A percentile compares a stretch with the other conserved stretches of the same genome.
These are phyloP conservation scores for Alisma plantagoaquatica DNA, from an alignment of 106 monocot species.

Conservation along the genomic window DNA sequence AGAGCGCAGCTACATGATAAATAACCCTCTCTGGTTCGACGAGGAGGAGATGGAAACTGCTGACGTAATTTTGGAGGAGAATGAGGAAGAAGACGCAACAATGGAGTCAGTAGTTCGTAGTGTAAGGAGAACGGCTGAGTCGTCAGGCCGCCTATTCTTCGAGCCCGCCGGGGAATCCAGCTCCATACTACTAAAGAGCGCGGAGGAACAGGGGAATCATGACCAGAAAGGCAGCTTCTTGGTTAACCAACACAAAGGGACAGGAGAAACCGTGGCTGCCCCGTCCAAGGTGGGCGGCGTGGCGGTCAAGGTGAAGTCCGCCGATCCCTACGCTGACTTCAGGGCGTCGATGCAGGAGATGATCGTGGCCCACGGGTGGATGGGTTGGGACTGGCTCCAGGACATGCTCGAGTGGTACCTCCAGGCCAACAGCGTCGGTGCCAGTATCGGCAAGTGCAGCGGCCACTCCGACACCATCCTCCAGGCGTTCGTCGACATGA, in stretches of 20 bases:
- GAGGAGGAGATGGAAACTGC: not conserved
- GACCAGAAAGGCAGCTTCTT: not conserved
- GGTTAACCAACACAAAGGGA: not conserved
- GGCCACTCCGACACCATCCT: too few relatives aligned
- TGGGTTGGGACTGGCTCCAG: constrained; percentile 30
- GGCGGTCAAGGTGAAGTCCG: constrained; percentile 19
- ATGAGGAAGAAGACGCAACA: too few relatives aligned
- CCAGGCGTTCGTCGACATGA: too few relatives aligned
- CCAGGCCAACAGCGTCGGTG: too few relatives aligned
- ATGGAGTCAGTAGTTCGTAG: not conserved
- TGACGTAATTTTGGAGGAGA: too few relatives aligned
- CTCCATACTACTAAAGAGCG: constrained; percentile 9
- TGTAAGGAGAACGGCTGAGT: constrained; percentile 11
- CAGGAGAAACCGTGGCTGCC: not conserved
- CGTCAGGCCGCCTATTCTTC: constrained; percentile 21
- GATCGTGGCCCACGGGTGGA: constrained; percentile 26
- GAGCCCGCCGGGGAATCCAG: constrained; percentile 3
- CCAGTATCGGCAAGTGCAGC: too few relatives aligned
- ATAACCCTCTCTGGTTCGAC: not conserved
- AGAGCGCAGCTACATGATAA: not conserved
- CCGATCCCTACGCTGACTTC: constrained; percentile 40
- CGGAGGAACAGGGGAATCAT: too few relatives aligned
- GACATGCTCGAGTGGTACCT: constrained; percentile 50
- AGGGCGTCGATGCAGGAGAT: constrained; percentile 54
- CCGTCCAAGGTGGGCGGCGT: constrained; percentile 27